Percentiles rank a stretch among this genome's conserved stretches.
phyloP scores from a whole-genome alignment of 164 flowering plant genomes.

The Macadamia integrifolia region DNA sequence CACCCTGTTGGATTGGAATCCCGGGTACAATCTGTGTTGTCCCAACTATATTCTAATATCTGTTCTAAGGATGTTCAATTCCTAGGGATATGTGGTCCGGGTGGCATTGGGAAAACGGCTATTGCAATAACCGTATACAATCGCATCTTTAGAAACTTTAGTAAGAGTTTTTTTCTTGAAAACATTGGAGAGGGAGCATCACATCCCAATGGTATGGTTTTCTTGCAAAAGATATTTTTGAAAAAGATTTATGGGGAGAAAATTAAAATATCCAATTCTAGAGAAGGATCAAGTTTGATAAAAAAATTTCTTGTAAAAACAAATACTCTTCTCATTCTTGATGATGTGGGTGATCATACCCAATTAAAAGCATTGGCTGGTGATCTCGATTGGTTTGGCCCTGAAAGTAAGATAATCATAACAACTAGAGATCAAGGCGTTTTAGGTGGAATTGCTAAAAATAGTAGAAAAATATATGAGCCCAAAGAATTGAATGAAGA shows the following conservation, averaged over 20 bases:
- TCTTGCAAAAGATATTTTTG: not conserved
- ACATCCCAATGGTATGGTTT: not conserved
- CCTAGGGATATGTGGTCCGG: no score
- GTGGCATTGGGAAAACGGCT: no score
- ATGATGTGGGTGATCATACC: conserved; percentile 32
- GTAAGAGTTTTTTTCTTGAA: no score
- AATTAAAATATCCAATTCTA: no score
- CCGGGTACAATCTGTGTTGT: not conserved
- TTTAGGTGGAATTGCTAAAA: not conserved
- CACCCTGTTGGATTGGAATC: conserved; percentile 8
- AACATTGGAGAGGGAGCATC: no score
- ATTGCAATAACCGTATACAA: no score
- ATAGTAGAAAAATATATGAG: no score
- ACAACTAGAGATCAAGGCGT: conserved; percentile 12
- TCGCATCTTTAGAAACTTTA: no score
- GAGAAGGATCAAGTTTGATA: conserved; percentile 5
- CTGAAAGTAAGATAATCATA: conserved; percentile 18
- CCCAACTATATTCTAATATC: conserved; percentile 13
- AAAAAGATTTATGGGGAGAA: no score
- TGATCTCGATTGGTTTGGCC: conserved; percentile 12
- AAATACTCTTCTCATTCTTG: conserved; percentile 23
- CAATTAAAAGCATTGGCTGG: conserved; percentile 9
- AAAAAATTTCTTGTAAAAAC: not conserved
- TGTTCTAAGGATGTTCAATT: no score
- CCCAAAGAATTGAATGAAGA: no score